Evolutionary conservation across 805 yeast species (phyloP).

Genomic region (Ogataea allantospora): DNA sequence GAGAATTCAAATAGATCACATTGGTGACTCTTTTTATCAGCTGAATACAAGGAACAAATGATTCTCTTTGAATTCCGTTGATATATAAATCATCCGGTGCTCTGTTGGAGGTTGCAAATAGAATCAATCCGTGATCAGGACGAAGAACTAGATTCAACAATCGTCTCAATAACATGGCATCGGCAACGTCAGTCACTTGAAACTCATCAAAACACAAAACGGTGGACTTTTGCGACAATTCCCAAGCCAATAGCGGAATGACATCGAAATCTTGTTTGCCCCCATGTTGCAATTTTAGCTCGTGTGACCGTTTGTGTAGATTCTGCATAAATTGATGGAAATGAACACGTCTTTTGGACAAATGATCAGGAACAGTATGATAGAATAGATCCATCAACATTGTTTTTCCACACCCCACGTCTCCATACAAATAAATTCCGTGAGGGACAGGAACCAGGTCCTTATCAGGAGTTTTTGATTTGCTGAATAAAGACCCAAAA

Average conservation of each 20-base stretch:
- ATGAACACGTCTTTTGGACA: conserved; percentile 80
- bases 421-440: conserved; percentile 93
- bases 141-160: conserved; percentile 64
- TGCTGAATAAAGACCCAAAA: conserved; percentile 32
- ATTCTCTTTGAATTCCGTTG: conserved; percentile 90
- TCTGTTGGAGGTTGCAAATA: conserved; percentile 93
- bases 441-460: conserved; percentile 46
- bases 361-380: conserved; percentile 71
- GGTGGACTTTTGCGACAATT: conserved; percentile 71
- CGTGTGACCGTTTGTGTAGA: conserved; percentile 83
- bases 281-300: conserved; percentile 62
- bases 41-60: conserved; percentile 90
- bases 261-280: conserved; percentile 71
- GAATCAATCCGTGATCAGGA: conserved; percentile 74
- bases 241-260: conserved; percentile 80
- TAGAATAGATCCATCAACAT: conserved; percentile 97
- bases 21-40: conserved; percentile 68
- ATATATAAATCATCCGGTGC: conserved; percentile 92
- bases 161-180: conserved; percentile 91
- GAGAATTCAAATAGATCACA: conserved; percentile 81
- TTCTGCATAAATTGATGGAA: conserved; percentile 97
- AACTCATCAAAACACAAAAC: conserved; percentile 94
- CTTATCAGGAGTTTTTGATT: conserved; percentile 3
- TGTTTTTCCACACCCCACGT: conserved; percentile 98
- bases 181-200: conserved; percentile 98